Conservation (phyloP, 225 moss, liverwort and hornwort genomes). For the Sphagnum contortum region DNA sequence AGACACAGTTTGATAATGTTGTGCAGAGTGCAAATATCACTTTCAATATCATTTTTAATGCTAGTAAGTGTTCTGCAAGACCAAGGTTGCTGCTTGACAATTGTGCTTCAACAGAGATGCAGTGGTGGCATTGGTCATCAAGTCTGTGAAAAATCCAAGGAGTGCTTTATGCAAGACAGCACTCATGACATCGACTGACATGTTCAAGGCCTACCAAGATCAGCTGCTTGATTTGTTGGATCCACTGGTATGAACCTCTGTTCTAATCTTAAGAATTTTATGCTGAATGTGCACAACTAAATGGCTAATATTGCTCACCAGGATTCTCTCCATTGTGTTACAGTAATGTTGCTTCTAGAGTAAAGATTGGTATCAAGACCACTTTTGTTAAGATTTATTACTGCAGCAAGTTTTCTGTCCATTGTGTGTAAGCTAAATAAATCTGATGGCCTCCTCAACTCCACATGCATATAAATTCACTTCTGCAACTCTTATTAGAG, state of each 20-base stretch:
- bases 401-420: too few relatives aligned
- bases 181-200: slow-evolving; percentile 79
- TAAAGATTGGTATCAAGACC: not conserved
- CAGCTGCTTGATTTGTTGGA: slow-evolving; percentile 67
- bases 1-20: not conserved
- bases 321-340: not conserved
- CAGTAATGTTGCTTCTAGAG: not conserved
- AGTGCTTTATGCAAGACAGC: slow-evolving; percentile 98
- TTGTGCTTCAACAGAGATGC: slow-evolving; percentile 28
- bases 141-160: slow-evolving; percentile 90
- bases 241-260: slow-evolving; percentile 54
- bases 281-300: not conserved
- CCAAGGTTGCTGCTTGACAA: not conserved
- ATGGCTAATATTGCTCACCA: not conserved
- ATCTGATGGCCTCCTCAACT: too few relatives aligned
- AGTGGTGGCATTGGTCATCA: slow-evolving; percentile 67
- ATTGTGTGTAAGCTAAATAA: too few relatives aligned
- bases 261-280: not conserved
- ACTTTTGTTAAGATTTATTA: not conserved
- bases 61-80: not conserved
- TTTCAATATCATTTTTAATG: too few relatives aligned
- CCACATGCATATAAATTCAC: too few relatives aligned
- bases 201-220: slow-evolving; percentile 77
- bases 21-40: not conserved
- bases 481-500: too few relatives aligned